Evolutionary conservation across 2,329 filamentous ascomycete species (phyloP), one percentile per base, ranked within the genome.

Genomic region (Colletotrichum gigasporum): DNA sequence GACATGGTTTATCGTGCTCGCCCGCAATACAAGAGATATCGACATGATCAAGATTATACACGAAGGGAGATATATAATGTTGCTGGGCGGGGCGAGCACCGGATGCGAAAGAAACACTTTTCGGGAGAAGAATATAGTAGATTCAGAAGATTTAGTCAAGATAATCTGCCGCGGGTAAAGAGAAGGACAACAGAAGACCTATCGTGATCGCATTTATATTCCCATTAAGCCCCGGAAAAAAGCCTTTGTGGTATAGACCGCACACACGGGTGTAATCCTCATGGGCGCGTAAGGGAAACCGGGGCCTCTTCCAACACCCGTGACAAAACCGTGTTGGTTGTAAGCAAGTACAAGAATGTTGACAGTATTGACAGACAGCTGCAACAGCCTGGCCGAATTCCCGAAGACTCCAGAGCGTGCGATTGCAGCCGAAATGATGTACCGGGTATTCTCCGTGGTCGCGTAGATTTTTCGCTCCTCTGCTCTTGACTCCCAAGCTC

Each of bases 271-370:
- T 55, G 30, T 24, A 48, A 76, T 78, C 73, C 74, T 73, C 70
- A 68, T 73, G 74, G 69, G 69, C 71, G 71, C 14, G 30, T 56
- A 34, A n/a, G n/a, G 32, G 34, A 39, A 47, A 42, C 51, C 55
- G 42, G 26, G 14, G 47, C 47, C 35, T 42, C 52, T 34, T 39
- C 50, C 26, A 63, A 47, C 39, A 63, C 58, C 63, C 45, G 58
- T 51, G 54, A 71, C 67, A 74, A 71, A 71, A 65, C 62, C 62
- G 62, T 62, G 54, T 35, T 42, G 32, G 70, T 74, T 71, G 77
- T 73, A 77, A 78, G 72, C 76, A 77, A 76, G 73, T 80, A 81
- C 78, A 81, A 79, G 75, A 80, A 79, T n/a, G 45, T 44, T 65
- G 48, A 39, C 50, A 65, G 44, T 72, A 74, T 71, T 71, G 67